These are phyloP conservation scores for Lachancea quebecensis DNA, from an alignment of 805 yeast species.

Conservation along the genomic window DNA sequence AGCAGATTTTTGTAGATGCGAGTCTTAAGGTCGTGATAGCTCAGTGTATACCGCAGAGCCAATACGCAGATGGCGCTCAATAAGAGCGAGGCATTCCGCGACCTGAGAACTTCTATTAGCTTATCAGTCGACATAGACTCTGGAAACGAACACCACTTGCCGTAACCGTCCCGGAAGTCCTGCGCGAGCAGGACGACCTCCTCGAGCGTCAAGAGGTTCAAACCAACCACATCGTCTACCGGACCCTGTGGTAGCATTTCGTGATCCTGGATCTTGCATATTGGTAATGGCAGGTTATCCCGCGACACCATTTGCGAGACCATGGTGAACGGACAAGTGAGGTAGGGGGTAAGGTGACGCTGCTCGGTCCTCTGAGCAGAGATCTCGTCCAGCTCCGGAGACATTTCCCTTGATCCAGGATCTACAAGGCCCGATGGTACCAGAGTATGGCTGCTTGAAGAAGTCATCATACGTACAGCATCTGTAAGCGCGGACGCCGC, in stretches of 20 bases:
- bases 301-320: constrained; percentile 14
- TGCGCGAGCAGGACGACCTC: constrained; percentile 47
- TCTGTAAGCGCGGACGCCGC: constrained; percentile 4
- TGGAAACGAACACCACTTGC: constrained; percentile 74
- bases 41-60: constrained; percentile 43
- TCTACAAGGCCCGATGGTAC: background rate
- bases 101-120: constrained; percentile 43
- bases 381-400: constrained; percentile 5
- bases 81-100: constrained; percentile 49
- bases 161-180: constrained; percentile 59
- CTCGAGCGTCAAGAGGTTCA: constrained; percentile 41
- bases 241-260: constrained; percentile 6
- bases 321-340: constrained; percentile 13
- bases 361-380: constrained; percentile 8
- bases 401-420: background rate
- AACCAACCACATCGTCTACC: constrained; percentile 43
- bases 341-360: constrained; percentile 11
- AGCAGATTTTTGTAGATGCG: constrained; percentile 40
- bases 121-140: constrained; percentile 40
- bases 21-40: constrained; percentile 30
- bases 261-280: constrained; percentile 12
- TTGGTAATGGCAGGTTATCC: constrained; percentile 15
- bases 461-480: constrained; percentile 4
- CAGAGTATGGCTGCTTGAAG: background rate
- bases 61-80: constrained; percentile 60